These are phyloP conservation scores for Fraxinus sp. DNA, from an alignment of 305 asterid genomes.

Conservation along the genomic window DNA sequence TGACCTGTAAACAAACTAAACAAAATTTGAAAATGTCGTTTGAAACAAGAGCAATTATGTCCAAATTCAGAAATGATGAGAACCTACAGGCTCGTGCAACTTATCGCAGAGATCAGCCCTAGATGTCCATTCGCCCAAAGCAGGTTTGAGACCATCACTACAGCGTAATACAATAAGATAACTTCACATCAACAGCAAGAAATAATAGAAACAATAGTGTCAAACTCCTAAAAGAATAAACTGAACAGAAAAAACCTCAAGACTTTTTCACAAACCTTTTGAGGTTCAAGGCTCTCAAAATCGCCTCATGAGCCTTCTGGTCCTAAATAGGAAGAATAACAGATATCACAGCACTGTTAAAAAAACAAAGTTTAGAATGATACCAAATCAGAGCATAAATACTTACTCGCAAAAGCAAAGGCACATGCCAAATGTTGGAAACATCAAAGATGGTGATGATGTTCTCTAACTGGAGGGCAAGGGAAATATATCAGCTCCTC, in stretches of 20 bases:
- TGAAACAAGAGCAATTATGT: constrained; percentile 17
- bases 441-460: constrained; percentile 74
- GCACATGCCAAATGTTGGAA: constrained; percentile 87
- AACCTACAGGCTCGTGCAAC: constrained; percentile 69
- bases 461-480: constrained; percentile 50
- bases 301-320: constrained; percentile 93
- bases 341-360: neutral
- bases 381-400: neutral
- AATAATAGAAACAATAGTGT: constrained; percentile 4
- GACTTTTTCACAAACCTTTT: constrained; percentile 46
- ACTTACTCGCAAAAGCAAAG: constrained; percentile 80
- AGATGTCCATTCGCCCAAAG: constrained; percentile 74
- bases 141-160: constrained; percentile 63
- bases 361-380: neutral
- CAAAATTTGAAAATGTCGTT: constrained; percentile 6
- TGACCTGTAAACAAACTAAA: constrained; percentile 53
- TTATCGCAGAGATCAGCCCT: constrained; percentile 73
- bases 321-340: constrained; percentile 45
- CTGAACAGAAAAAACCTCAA: neutral
- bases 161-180: constrained; percentile 17
- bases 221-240: constrained; percentile 19
- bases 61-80: constrained; percentile 14
- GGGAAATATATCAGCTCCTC: constrained; percentile 10
- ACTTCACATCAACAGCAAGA: constrained; percentile 16
- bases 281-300: constrained; percentile 72